Percentiles rank a stretch among this genome's conserved stretches.
phyloP scores from a whole-genome alignment of 768 basidiomycete species.

The Russula compacta region DNA sequence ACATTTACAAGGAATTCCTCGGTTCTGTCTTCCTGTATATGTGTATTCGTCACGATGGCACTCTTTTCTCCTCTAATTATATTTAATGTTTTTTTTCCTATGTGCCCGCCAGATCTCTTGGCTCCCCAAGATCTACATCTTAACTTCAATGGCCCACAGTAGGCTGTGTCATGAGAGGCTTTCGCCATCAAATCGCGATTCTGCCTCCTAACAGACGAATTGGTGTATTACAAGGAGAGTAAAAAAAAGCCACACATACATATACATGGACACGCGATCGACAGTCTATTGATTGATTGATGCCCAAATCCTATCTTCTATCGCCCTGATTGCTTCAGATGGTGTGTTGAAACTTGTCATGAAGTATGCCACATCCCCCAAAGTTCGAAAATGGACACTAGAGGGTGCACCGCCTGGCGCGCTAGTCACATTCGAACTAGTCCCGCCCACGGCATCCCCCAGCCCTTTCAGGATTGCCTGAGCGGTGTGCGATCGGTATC shows the following conservation, averaged over 20 bases:
- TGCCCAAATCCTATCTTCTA: constrained; percentile 56
- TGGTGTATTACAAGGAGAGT: not conserved
- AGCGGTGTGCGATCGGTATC: constrained; percentile 54
- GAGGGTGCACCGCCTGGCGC: constrained; percentile 49
- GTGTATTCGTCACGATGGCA: not conserved
- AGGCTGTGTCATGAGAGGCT: not conserved
- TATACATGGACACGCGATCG: not conserved
- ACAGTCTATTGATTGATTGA: constrained; percentile 19
- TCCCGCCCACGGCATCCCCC: constrained; percentile 24
- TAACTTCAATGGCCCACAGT: not conserved
- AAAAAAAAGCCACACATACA: not conserved
- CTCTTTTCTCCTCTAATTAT: not conserved
- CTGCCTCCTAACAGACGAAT: constrained; percentile 4
- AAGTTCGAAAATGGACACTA: constrained; percentile 75
- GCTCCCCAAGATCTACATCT: not conserved
- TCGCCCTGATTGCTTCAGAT: constrained; percentile 39
- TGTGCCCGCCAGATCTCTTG: not conserved
- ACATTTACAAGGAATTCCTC: not conserved
- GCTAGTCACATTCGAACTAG: constrained; percentile 26
- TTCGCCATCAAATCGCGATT: constrained; percentile 4
- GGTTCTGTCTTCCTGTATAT: constrained; percentile 1
- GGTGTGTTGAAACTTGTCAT: constrained; percentile 81
- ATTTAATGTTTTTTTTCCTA: not conserved
- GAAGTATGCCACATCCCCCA: constrained; percentile 90
- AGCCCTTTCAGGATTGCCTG: constrained; percentile 50